A percentile compares a stretch with the other conserved stretches of the same genome.
Conservation (phyloP, 2,329 filamentous ascomycete genomes). For the Monosporascus sp. region DNA sequence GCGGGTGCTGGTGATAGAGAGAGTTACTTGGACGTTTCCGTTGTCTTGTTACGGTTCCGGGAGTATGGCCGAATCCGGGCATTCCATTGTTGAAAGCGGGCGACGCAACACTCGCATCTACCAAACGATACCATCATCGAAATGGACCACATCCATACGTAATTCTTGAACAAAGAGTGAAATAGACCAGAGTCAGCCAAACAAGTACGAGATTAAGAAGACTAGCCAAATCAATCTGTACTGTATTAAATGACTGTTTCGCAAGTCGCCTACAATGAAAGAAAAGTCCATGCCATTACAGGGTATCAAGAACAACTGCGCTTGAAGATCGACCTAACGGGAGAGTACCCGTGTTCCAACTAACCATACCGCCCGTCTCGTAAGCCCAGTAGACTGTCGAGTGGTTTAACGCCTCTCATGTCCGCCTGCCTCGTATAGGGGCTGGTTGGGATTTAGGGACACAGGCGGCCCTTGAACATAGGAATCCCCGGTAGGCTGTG, state of each 20-base stretch:
- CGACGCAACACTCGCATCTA: background rate
- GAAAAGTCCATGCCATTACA: background rate
- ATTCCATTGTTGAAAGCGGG: slow-evolving; percentile 16
- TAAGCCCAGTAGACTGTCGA: background rate
- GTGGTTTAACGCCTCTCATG: background rate
- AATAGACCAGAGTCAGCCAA: background rate
- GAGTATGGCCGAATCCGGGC: background rate
- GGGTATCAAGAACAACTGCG: background rate
- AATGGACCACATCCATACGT: background rate
- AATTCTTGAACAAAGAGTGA: background rate
- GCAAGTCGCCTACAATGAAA: background rate
- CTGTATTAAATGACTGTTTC: background rate
- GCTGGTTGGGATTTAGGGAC: slow-evolving; percentile 7
- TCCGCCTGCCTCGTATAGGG: slow-evolving; percentile 15
- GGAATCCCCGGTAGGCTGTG: slow-evolving; percentile 13
- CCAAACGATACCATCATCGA: background rate
- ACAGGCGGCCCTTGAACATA: slow-evolving; percentile 9
- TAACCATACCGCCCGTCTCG: too few species aligned
- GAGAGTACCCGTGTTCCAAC: background rate
- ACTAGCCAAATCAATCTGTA: background rate
- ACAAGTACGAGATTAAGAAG: too few species aligned
- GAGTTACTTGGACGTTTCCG: background rate
- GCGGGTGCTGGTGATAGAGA: too few species aligned
- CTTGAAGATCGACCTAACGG: background rate
- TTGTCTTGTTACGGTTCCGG: background rate